A percentile compares a stretch with the other conserved stretches of the same genome.
Conservation (phyloP, 352 stramenopile genomes). For the Phytopythium helicoides region DNA sequence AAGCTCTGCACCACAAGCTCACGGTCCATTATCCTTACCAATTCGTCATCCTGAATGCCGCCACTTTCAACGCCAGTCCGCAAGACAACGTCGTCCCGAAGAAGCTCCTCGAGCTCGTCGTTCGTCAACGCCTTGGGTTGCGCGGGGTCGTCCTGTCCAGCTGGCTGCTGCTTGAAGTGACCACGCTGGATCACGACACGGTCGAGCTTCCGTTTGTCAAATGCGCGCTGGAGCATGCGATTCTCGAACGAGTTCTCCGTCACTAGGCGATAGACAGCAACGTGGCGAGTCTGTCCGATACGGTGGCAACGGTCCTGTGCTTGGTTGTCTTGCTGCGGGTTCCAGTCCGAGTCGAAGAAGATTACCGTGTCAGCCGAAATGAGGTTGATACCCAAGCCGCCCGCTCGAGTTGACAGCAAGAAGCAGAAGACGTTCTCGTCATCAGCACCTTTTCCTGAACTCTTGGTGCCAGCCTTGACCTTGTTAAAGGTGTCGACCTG, state of each 20-base stretch:
- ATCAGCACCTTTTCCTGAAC: constrained; percentile 7
- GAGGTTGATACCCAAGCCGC: constrained; percentile 97
- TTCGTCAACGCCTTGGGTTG: constrained; percentile 53
- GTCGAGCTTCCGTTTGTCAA: constrained; percentile 92
- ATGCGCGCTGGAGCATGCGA: constrained; percentile 89
- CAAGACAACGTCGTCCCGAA: constrained; percentile 74
- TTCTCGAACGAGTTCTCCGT: constrained; percentile 94
- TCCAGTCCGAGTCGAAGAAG: constrained; percentile 99
- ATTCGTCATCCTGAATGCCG: constrained; percentile 63
- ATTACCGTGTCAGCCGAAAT: constrained; percentile 96
- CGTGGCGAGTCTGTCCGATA: constrained; percentile 89
- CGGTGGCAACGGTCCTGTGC: constrained; percentile 89
- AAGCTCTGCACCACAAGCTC: constrained; percentile 77
- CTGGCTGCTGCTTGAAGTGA: constrained; percentile 60
- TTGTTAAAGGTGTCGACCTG: constrained; percentile 98
- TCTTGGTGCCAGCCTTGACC: constrained; percentile 24
- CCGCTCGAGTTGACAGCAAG: constrained; percentile 87
- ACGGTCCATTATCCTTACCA: constrained; percentile 64
- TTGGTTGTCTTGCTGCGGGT: constrained; percentile 96
- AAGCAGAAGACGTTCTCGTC: constrained; percentile 75
- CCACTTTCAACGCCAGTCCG: constrained; percentile 70
- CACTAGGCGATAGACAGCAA: constrained; percentile 92
- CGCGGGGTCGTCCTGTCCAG: constrained; percentile 22
- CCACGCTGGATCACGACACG: constrained; percentile 86
- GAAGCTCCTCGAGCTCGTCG: constrained; percentile 67